Evolutionary conservation across 495 filamentous ascomycete genomes (phyloP).

Genomic region (Durotheca rogersii): DNA sequence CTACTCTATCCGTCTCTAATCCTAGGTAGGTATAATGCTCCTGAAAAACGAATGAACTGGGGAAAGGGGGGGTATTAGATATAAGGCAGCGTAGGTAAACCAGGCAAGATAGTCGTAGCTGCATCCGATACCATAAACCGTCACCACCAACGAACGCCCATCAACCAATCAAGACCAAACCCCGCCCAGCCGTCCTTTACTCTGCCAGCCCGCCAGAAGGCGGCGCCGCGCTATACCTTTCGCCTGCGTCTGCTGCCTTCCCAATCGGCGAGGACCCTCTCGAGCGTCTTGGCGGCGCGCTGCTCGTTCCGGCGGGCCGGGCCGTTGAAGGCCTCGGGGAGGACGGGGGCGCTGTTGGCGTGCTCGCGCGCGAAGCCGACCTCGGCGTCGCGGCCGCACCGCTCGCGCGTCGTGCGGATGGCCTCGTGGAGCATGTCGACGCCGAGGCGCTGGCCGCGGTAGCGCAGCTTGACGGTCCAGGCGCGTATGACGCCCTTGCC

Average conservation of each 20-base stretch:
- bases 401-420: constrained; percentile 56
- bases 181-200: constrained; percentile 17
- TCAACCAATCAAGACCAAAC: too few species aligned
- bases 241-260: constrained; percentile 41
- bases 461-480: constrained; percentile 70
- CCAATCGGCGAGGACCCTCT: constrained; percentile 47
- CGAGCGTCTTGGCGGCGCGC: constrained; percentile 53
- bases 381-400: constrained; percentile 56
- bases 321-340: constrained; percentile 61
- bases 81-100: too few species aligned
- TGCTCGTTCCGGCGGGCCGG: constrained; percentile 58
- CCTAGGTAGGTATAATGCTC: too few species aligned
- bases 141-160: too few species aligned
- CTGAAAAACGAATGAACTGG: too few species aligned
- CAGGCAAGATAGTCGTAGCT: too few species aligned
- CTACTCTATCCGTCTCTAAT: too few species aligned
- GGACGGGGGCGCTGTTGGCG: constrained; percentile 62
- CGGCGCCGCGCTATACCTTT: too few species aligned
- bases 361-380: constrained; percentile 68
- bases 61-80: too few species aligned
- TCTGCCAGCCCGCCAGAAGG: constrained; percentile 8
- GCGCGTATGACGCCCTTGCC: constrained; percentile 63
- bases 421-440: constrained; percentile 66
- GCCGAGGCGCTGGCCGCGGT: constrained; percentile 68
- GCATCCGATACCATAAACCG: too few species aligned